phyloP scores from a whole-genome alignment of 2,329 filamentous ascomycete genomes.

The Akanthomyces dipterigenus region DNA sequence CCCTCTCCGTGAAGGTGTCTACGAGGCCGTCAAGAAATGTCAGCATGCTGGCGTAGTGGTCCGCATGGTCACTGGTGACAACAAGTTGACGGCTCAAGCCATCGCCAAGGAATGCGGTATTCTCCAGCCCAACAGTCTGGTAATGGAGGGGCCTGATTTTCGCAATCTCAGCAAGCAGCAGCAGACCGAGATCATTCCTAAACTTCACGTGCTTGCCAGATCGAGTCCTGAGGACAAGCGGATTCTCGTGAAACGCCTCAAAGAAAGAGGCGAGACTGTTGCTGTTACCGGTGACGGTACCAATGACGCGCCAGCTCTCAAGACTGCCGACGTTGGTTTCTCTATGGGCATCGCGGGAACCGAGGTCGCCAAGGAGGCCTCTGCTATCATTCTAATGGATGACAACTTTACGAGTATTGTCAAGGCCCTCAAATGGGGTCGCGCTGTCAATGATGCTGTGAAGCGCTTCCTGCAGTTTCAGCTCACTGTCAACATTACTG shows the following conservation, averaged over 20 bases:
- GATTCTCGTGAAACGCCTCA: conserved; percentile 63
- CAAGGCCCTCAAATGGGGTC: conserved; percentile 75
- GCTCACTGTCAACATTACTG: conserved; percentile 86
- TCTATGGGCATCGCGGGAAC: conserved; percentile 82
- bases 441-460: conserved; percentile 69
- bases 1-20: conserved; percentile 68
- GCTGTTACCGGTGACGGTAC: conserved; percentile 80
- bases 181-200: conserved; percentile 61
- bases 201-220: conserved; percentile 63
- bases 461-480: conserved; percentile 74
- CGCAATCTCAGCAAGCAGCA: conserved; percentile 61
- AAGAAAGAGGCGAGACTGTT: conserved; percentile 68
- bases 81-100: conserved; percentile 69
- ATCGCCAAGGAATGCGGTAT: conserved; percentile 77
- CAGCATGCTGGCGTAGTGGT: conserved; percentile 72
- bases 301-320: conserved; percentile 75
- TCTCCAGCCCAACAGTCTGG: conserved; percentile 56
- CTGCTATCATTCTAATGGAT: conserved; percentile 80
- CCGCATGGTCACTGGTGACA: conserved; percentile 82
- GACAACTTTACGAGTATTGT: conserved; percentile 85
- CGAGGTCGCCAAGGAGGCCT: conserved; percentile 79
- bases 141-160: conserved; percentile 75
- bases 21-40: conserved; percentile 64
- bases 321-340: conserved; percentile 76
- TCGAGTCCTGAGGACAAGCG: conserved; percentile 75